A percentile compares a stretch with the other conserved stretches of the same genome.
Evolutionary conservation across 2,329 filamentous ascomycete species (phyloP).

Genomic region (Cercospora sp.): DNA sequence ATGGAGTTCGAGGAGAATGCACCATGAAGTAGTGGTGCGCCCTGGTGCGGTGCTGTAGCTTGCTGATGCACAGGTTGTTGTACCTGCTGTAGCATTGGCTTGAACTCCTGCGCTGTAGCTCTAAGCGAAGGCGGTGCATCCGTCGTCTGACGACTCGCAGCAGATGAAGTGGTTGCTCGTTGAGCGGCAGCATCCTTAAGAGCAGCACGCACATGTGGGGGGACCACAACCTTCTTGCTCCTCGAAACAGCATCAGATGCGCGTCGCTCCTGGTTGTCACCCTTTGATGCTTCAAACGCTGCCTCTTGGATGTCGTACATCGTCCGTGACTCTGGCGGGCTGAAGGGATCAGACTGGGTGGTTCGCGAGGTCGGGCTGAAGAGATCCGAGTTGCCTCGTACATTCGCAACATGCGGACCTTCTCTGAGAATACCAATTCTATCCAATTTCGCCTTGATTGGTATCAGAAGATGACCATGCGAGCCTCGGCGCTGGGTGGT

Average conservation of each 20-base stretch:
- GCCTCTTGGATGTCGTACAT: conserved; percentile 6
- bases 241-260: neutral
- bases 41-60: neutral
- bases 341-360: conserved; percentile 6
- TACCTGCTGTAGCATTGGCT: conserved; percentile 20
- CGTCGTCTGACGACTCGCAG: neutral
- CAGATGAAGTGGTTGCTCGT: neutral
- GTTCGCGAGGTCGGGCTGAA: conserved; percentile 1
- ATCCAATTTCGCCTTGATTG: conserved; percentile 28
- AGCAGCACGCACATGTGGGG: conserved; percentile 20
- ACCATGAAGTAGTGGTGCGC: neutral
- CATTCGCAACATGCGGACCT: neutral
- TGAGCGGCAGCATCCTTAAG: conserved; percentile 6
- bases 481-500: conserved; percentile 25
- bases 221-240: conserved; percentile 12
- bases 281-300: conserved; percentile 11
- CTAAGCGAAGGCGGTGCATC: conserved; percentile 23
- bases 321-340: conserved; percentile 6
- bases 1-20: neutral
- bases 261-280: neutral
- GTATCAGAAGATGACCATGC: conserved; percentile 26
- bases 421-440: conserved; percentile 22
- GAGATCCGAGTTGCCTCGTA: conserved; percentile 1
- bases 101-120: conserved; percentile 33
- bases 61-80: neutral